phyloP scores from a whole-genome alignment of 192 early-diverging fungal species.

The Diversispora eburnea region DNA sequence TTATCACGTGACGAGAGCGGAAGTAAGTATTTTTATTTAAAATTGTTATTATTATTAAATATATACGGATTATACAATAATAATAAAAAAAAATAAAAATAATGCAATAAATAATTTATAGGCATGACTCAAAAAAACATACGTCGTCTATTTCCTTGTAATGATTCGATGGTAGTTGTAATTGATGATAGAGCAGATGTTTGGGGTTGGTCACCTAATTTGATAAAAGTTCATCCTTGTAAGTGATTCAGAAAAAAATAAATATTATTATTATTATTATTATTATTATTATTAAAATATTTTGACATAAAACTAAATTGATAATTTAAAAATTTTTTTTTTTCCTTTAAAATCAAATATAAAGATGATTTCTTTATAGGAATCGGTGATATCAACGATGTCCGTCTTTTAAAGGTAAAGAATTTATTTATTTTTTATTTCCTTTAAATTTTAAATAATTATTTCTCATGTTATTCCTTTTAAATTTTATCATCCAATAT shows the following conservation, averaged over 20 bases:
- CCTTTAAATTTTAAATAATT: background rate
- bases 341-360: background rate
- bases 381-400: conserved; percentile 94
- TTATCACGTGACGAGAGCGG: conserved; percentile 90
- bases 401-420: conserved; percentile 45
- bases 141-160: conserved; percentile 84
- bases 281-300: background rate
- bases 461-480: background rate
- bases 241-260: conserved; percentile 31
- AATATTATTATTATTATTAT: too few relatives aligned
- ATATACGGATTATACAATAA: background rate
- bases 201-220: conserved; percentile 87
- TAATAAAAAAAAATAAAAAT: background rate
- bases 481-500: too few relatives aligned
- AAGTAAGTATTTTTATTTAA: conserved; percentile 48
- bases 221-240: conserved; percentile 89
- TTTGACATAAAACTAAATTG: background rate
- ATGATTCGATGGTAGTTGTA: conserved; percentile 94
- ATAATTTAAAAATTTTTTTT: background rate
- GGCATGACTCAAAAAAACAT: conserved; percentile 77
- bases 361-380: conserved; percentile 90
- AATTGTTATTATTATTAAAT: background rate
- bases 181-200: conserved; percentile 96
- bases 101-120: conserved; percentile 26
- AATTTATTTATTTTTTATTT: background rate